Evolutionary conservation across 2,329 filamentous ascomycete species (phyloP), one percentile per base, ranked within the genome.

Genomic region (Fusarium musae): DNA sequence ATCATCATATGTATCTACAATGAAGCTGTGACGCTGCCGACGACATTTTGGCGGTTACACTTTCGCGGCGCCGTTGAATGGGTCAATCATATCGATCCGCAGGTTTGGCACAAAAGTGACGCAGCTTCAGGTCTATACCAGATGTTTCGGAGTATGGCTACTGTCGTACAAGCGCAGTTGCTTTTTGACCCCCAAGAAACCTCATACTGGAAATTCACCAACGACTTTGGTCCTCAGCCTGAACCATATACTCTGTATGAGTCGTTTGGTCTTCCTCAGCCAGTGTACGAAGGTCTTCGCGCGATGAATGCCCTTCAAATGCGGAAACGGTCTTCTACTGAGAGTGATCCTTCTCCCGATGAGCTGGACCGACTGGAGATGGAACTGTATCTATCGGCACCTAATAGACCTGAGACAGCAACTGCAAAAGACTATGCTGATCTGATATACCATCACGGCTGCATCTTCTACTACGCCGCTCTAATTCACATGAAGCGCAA

Each of bases 401-500:
- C 75, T 2, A 70, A 47, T 15, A 74, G 69, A 13, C 74, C 75
- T 1, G 72, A 65, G 13, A 37, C 63, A 7, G 36, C 65, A 1
- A 17, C 59, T 0, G 66, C 74, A 17, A 75, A 49, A 46, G 75
- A 77, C 13, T 67, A 72, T 19, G 54, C 62, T 5, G 75, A 77
- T 13, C 10, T 78, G 12, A 72, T 77, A 3, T 78, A 78, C 8
- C 70, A 78, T 15, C 75, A 77, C 13, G 75, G 75, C 15, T 78
- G 66, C 11, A 74, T 69, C 1, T 77, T 74, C 19, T 78, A 77
- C 64, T 77, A 77, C 52, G 68, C 75, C 6, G 74, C 75, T 0
- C 30, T 77, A 21, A 69, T 77, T 16, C 74, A 78, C 19, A 75
- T 77, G 75, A 77, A 78, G 28, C 75, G 75, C 26, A 77, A 73